These are phyloP conservation scores for Chloris gayana DNA, from an alignment of 176 grass and related monocot species.

Conservation along the genomic window DNA sequence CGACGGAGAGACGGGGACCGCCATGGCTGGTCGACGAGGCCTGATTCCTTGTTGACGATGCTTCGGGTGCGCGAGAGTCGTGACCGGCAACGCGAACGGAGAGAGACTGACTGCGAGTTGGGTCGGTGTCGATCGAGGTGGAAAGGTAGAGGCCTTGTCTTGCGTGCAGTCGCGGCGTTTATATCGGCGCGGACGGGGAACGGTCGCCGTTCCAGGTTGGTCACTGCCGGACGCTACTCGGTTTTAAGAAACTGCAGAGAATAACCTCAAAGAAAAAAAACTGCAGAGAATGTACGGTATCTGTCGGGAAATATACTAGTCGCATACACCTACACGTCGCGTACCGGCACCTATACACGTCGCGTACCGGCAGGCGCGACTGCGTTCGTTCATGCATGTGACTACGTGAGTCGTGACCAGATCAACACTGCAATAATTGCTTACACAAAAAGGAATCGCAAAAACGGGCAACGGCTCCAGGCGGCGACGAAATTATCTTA, in stretches of 20 bases:
- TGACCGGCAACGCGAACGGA: not conserved
- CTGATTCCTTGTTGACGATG: not conserved
- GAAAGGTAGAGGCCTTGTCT: slow-evolving; percentile 1
- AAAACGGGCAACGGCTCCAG: not conserved
- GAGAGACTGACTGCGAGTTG: not conserved
- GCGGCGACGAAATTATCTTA: no score
- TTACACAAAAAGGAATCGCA: not conserved
- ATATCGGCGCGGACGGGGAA: not conserved
- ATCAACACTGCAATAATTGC: not conserved
- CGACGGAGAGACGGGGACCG: not conserved
- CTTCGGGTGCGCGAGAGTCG: not conserved
- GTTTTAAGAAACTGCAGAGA: slow-evolving; percentile 8
- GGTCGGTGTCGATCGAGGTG: not conserved
- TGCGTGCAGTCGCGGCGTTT: not conserved
- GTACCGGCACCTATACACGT: no score
- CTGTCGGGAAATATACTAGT: not conserved
- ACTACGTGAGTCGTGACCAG: not conserved
- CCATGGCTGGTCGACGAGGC: not conserved
- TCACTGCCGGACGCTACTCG: slow-evolving; percentile 12
- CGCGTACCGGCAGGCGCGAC: not conserved
- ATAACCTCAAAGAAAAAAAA: not conserved
- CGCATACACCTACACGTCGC: not conserved
- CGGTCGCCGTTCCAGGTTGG: not conserved
- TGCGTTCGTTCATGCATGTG: not conserved
- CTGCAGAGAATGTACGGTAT: slow-evolving; percentile 3